Evolutionary conservation across 306 rosid genomes (phyloP).

Genomic region (Canavalia gladiata): DNA sequence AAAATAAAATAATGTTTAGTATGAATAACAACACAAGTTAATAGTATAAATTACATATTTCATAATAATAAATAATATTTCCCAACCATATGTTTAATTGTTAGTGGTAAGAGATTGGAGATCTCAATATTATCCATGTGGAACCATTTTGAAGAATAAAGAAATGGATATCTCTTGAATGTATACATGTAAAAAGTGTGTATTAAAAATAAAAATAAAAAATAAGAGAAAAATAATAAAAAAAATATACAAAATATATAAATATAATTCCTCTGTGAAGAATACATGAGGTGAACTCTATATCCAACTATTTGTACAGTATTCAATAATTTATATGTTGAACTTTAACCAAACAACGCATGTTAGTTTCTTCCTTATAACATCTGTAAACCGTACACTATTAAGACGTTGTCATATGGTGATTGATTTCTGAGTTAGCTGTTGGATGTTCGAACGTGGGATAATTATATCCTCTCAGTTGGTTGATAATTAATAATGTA

Average conservation of each 20-base stretch:
- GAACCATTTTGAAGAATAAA: neutral
- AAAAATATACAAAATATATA: too few species aligned
- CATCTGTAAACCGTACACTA: neutral
- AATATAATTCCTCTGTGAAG: too few species aligned
- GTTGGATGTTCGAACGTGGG: neutral
- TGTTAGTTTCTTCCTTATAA: constrained; percentile 44
- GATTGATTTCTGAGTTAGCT: neutral
- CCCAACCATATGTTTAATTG: neutral
- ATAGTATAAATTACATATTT: too few species aligned
- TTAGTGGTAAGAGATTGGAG: neutral
- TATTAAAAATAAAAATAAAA: too few species aligned
- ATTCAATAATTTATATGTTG: constrained; percentile 55
- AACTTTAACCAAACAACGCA: constrained; percentile 57
- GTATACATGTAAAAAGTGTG: too few species aligned
- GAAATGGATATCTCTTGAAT: too few species aligned
- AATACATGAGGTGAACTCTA: neutral
- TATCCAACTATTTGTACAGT: constrained; percentile 30
- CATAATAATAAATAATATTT: neutral
- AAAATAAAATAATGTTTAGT: neutral
- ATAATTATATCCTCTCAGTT: neutral
- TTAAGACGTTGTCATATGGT: neutral
- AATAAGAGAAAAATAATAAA: too few species aligned
- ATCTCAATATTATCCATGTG: constrained; percentile 14
- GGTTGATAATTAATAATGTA: neutral
- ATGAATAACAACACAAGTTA: too few species aligned